Percentiles rank a stretch among this genome's conserved stretches.
These are phyloP conservation scores for Chrysanthemum makinoi DNA, from an alignment of 129 eudicot genomes.

Conservation along the genomic window DNA sequence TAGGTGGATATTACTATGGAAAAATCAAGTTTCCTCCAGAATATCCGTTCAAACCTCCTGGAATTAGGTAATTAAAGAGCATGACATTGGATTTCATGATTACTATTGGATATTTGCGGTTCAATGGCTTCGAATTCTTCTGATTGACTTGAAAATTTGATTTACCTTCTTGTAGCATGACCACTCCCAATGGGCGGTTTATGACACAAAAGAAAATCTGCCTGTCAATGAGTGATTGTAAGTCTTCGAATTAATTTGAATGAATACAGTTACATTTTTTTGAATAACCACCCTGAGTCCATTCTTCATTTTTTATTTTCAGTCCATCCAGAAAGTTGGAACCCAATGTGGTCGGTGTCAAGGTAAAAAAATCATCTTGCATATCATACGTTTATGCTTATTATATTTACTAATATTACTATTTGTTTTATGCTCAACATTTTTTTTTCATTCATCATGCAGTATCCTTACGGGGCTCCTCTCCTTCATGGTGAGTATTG, in stretches of 20 bases:
- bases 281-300: constrained; percentile 1
- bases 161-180: constrained; percentile 63
- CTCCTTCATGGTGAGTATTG: constrained; percentile 88
- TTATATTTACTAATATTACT: constrained; percentile 7
- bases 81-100: constrained; percentile 8
- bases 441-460: constrained; percentile 39
- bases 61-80: constrained; percentile 58
- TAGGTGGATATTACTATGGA: constrained; percentile 98
- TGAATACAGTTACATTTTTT: not conserved
- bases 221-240: constrained; percentile 97
- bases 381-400: not conserved
- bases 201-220: constrained; percentile 91
- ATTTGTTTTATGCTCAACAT: constrained; percentile 13
- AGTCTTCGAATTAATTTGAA: constrained; percentile 34
- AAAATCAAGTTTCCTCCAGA: constrained; percentile 94
- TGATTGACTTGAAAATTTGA: constrained; percentile 1
- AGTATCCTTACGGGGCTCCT: constrained; percentile 94
- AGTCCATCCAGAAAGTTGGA: constrained; percentile 99
- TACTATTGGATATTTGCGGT: not conserved
- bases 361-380: constrained; percentile 40
- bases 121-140: constrained; percentile 6
- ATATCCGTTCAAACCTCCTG: constrained; percentile 96
- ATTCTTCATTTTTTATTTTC: constrained; percentile 18
- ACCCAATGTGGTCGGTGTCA: constrained; percentile 99
- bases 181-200: constrained; percentile 97